Evolutionary conservation across 2,329 filamentous ascomycete species (phyloP).

Genomic region (Clonostachys solani): DNA sequence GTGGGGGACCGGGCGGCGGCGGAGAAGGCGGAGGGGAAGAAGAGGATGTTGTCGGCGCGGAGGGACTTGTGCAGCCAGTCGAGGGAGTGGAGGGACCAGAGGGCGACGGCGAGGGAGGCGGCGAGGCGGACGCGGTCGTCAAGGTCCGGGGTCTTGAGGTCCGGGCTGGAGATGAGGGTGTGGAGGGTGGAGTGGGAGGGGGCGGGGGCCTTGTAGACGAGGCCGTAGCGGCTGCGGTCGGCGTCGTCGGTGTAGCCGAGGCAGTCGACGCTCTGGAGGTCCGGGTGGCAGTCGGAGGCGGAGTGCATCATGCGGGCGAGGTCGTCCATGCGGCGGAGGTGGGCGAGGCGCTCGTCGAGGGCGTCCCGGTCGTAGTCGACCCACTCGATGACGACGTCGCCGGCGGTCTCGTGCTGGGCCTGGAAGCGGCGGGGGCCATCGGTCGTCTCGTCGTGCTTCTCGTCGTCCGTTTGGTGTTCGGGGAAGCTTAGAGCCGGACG

Average conservation of each 20-base stretch:
- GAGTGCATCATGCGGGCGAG: slow-evolving; percentile 42
- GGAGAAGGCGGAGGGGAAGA: slow-evolving; percentile 41
- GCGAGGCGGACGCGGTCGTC: slow-evolving; percentile 35
- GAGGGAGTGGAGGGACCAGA: slow-evolving; percentile 47
- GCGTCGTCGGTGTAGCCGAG: slow-evolving; percentile 39
- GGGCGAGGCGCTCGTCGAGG: slow-evolving; percentile 33
- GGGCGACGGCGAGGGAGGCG: slow-evolving; percentile 32
- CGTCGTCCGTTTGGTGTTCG: not conserved
- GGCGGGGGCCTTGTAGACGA: slow-evolving; percentile 32
- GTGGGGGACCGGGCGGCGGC: slow-evolving; percentile 17
- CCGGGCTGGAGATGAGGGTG: slow-evolving; percentile 28
- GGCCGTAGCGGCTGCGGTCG: slow-evolving; percentile 30
- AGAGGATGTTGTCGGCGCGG: slow-evolving; percentile 47
- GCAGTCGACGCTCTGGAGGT: slow-evolving; percentile 41
- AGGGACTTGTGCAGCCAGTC: slow-evolving; percentile 56
- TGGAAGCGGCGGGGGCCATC: slow-evolving; percentile 16
- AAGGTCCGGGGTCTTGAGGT: slow-evolving; percentile 38
- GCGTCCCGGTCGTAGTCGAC: slow-evolving; percentile 36
- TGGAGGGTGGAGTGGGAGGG: slow-evolving; percentile 30
- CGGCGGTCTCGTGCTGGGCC: slow-evolving; percentile 23
- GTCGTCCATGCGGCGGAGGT: slow-evolving; percentile 39
- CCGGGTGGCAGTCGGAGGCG: slow-evolving; percentile 35
- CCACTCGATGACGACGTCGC: slow-evolving; percentile 37
- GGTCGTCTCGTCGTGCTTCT: not conserved
- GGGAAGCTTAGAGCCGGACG: slow-evolving; percentile 19